Evolutionary conservation across 495 filamentous ascomycete species (phyloP).

Genomic region (Rostrohypoxylon terebratum): DNA sequence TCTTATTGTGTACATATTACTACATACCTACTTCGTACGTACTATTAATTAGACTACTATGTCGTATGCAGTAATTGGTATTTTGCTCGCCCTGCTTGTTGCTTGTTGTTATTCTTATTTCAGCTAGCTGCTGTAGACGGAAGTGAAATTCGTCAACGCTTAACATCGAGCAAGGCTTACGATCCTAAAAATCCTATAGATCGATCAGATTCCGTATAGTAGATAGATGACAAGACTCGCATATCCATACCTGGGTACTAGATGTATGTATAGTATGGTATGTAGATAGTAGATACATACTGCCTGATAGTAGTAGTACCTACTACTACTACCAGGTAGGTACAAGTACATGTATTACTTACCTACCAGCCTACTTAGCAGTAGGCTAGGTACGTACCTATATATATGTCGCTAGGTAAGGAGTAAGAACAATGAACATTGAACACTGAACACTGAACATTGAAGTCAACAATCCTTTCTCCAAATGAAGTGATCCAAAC

Average conservation of each 20-base stretch:
- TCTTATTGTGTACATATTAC: conserved; percentile 5
- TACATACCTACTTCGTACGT: not conserved
- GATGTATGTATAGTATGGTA: not conserved
- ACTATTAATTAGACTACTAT: no score
- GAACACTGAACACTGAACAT: no score
- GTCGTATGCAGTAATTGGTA: no score
- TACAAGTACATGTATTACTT: not conserved
- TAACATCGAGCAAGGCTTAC: not conserved
- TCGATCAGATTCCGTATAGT: not conserved
- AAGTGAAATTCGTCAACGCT: conserved; percentile 3
- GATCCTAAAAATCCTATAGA: conserved; percentile 3
- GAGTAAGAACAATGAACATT: no score
- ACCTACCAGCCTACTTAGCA: not conserved
- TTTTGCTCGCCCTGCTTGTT: not conserved
- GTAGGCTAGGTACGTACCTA: no score
- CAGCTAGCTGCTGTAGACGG: not conserved
- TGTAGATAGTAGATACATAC: not conserved
- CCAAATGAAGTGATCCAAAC: conserved; percentile 2
- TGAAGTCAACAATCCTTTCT: not conserved
- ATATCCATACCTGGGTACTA: not conserved
- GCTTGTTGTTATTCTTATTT: not conserved
- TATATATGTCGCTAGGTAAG: no score
- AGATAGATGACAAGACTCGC: not conserved
- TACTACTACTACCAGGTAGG: no score
- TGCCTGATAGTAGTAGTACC: no score